Conservation (phyloP, 331 rosid species). For the Stylosanthes scabra region DNA sequence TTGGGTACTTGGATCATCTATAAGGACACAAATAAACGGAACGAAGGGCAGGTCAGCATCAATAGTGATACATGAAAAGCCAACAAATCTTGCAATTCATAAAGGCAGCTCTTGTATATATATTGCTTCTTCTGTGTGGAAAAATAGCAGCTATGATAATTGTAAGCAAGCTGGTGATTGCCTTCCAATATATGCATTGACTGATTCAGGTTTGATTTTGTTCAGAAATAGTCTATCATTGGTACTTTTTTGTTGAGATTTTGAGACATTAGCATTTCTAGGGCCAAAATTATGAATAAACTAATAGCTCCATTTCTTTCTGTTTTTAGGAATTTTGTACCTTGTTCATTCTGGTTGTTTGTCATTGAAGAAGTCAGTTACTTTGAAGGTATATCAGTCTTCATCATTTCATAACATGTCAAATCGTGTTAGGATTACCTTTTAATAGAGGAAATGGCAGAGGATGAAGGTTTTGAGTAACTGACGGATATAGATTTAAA, state of each 20-base stretch:
- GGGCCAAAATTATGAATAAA: constrained; percentile 15
- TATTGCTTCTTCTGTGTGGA: constrained; percentile 49
- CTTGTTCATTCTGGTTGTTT: constrained; percentile 61
- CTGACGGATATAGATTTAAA: constrained; percentile 7
- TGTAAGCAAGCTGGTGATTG: constrained; percentile 49
- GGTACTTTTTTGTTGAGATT: constrained; percentile 21
- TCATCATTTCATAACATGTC: constrained; percentile 24
- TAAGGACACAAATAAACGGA: constrained; percentile 52
- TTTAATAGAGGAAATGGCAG: constrained; percentile 34
- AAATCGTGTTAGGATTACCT: constrained; percentile 21
- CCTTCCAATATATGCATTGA: constrained; percentile 64
- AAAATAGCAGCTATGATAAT: constrained; percentile 24
- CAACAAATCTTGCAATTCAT: constrained; percentile 62
- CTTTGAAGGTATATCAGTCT: constrained; percentile 54
- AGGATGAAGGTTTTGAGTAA: constrained; percentile 6
- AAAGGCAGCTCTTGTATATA: constrained; percentile 68
- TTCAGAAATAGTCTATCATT: constrained; percentile 33
- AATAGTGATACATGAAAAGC: constrained; percentile 57
- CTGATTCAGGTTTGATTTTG: constrained; percentile 71
- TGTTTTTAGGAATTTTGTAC: constrained; percentile 54
- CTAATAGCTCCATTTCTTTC: constrained; percentile 36
- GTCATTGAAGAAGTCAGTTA: constrained; percentile 61
- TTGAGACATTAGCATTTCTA: constrained; percentile 26
- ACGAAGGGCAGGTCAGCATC: constrained; percentile 46
- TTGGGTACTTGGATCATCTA: constrained; percentile 69